A percentile compares a stretch with the other conserved stretches of the same genome.
These are phyloP conservation scores for Phytophthora megakarya DNA, from an alignment of 352 stramenopile genomes.

Conservation along the genomic window DNA sequence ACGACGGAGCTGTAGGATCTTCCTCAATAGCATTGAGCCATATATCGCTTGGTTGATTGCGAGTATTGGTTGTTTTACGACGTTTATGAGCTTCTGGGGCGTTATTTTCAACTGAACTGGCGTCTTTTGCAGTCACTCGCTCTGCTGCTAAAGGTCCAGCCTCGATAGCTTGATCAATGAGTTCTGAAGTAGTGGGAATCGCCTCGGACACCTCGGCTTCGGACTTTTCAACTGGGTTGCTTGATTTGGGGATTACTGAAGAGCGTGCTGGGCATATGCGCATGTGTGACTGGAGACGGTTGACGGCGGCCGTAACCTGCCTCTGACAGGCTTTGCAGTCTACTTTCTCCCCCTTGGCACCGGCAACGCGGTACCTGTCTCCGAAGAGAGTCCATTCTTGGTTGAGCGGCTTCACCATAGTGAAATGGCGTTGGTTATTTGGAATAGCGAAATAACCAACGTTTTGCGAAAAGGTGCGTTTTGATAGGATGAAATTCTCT, in stretches of 20 bases:
- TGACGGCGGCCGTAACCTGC: slow-evolving; percentile 61
- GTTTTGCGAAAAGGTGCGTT: background rate
- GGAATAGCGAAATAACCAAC: slow-evolving; percentile 1
- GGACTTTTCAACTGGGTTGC: background rate
- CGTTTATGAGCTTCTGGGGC: slow-evolving; percentile 32
- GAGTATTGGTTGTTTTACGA: slow-evolving; percentile 1
- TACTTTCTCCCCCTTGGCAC: slow-evolving; percentile 64
- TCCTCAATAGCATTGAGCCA: slow-evolving; percentile 19
- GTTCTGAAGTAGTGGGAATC: slow-evolving; percentile 12
- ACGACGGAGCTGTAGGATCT: background rate
- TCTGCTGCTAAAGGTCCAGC: background rate
- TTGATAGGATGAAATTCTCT: background rate
- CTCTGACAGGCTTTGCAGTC: slow-evolving; percentile 70
- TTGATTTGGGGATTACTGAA: slow-evolving; percentile 1
- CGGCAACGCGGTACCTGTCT: slow-evolving; percentile 52
- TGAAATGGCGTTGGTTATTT: slow-evolving; percentile 5
- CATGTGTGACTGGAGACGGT: slow-evolving; percentile 70
- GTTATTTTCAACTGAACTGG: slow-evolving; percentile 1
- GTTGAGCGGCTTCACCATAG: slow-evolving; percentile 65
- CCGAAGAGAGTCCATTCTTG: slow-evolving; percentile 79
- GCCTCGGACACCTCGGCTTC: background rate
- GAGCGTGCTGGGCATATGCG: slow-evolving; percentile 55
- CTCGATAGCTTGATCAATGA: slow-evolving; percentile 13
- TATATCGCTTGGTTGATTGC: slow-evolving; percentile 20
- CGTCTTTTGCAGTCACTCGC: background rate